Conservation (phyloP, 2,329 filamentous ascomycete species). For the Ambrosiella xylebori region DNA sequence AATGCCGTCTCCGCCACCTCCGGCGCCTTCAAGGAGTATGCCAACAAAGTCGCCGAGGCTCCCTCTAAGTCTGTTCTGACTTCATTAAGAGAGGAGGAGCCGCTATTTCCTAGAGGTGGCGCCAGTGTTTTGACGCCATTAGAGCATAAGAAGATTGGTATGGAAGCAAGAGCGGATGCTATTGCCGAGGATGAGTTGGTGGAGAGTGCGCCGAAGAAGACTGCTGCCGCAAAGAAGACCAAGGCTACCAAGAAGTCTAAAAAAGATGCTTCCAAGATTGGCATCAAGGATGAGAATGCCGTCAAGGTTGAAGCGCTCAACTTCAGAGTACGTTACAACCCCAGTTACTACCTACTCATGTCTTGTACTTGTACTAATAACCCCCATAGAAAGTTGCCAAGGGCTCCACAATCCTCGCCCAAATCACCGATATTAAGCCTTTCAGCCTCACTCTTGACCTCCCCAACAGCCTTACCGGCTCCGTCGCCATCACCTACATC, state of each 20-base stretch:
- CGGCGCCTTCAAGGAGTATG: slow-evolving; percentile 21
- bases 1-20: slow-evolving; percentile 14
- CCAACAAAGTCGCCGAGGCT: slow-evolving; percentile 19
- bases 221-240: slow-evolving; percentile 3
- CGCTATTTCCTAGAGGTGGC: slow-evolving; percentile 81
- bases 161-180: slow-evolving; percentile 83
- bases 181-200: slow-evolving; percentile 52
- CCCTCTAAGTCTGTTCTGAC: slow-evolving; percentile 26
- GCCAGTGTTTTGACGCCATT: slow-evolving; percentile 79
- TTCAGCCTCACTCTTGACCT: slow-evolving; percentile 67
- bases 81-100: slow-evolving; percentile 58
- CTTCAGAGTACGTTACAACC: slow-evolving; percentile 51
- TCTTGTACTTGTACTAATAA: slow-evolving; percentile 2
- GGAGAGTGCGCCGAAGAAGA: slow-evolving; percentile 5
- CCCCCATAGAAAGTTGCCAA: slow-evolving; percentile 57
- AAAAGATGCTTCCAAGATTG: slow-evolving; percentile 31
- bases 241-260: slow-evolving; percentile 20
- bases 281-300: slow-evolving; percentile 28
- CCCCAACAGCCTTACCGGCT: slow-evolving; percentile 84
- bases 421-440: slow-evolving; percentile 63
- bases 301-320: slow-evolving; percentile 74
- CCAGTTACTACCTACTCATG: neutral
- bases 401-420: slow-evolving; percentile 75
- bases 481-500: slow-evolving; percentile 80
- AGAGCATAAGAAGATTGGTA: slow-evolving; percentile 90